A percentile compares a stretch with the other conserved stretches of the same genome.
These are phyloP conservation scores for Trichoderma endophyticum DNA, from an alignment of 2,329 filamentous ascomycete species.

Conservation along the genomic window DNA sequence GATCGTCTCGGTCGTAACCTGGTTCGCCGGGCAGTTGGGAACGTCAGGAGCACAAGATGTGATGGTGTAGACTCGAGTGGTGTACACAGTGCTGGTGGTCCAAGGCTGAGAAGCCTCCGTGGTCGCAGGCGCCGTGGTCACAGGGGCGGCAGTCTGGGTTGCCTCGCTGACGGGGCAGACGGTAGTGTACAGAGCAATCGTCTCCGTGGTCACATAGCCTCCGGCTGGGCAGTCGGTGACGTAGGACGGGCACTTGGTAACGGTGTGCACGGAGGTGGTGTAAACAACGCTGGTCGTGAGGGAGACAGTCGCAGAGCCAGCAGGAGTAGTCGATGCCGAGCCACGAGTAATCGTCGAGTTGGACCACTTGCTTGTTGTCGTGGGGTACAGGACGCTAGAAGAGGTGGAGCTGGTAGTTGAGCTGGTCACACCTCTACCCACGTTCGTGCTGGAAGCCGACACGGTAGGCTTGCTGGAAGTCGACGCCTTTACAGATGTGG, in stretches of 20 bases:
- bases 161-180: conserved; percentile 38
- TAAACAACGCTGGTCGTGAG: conserved; percentile 39
- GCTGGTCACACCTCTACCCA: not conserved
- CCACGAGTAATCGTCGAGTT: conserved; percentile 20
- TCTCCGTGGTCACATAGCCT: conserved; percentile 38
- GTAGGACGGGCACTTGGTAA: conserved; percentile 52
- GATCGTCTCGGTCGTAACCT: conserved; percentile 34
- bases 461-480: not conserved
- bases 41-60: conserved; percentile 52
- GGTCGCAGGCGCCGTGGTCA: not conserved
- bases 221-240: conserved; percentile 38
- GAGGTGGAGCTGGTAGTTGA: not conserved
- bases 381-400: not conserved
- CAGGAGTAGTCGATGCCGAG: conserved; percentile 3
- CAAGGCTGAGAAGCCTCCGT: conserved; percentile 17
- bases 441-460: not conserved
- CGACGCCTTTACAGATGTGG: conserved; percentile 6
- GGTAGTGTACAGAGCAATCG: conserved; percentile 44
- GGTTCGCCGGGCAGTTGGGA: conserved; percentile 45
- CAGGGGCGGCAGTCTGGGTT: conserved; percentile 20
- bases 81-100: conserved; percentile 45
- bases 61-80: conserved; percentile 52
- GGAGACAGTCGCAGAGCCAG: not conserved
- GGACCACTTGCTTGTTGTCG: conserved; percentile 13
- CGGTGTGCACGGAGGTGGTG: conserved; percentile 46